Percentiles rank a stretch among this genome's conserved stretches.
phyloP scores from a whole-genome alignment of 1,284 basidiomycete genomes.

The Trichosporon asahii region DNA sequence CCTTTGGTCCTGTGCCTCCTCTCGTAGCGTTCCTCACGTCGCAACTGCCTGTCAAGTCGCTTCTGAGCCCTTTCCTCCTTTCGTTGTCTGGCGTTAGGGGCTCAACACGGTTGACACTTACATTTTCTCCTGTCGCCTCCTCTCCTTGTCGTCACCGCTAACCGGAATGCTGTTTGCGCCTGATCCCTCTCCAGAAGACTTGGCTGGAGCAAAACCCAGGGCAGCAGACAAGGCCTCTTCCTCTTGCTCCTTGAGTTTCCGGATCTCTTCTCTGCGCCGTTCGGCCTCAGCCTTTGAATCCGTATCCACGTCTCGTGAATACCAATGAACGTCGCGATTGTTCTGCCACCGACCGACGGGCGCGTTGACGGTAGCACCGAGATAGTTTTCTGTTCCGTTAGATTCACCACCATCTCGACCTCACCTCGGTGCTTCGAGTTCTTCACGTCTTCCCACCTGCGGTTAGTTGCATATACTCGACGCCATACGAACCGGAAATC shows the following conservation, averaged over 20 bases:
- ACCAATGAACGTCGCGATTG: slow-evolving; percentile 93
- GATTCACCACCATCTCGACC: slow-evolving; percentile 20
- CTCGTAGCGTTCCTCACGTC: slow-evolving; percentile 2
- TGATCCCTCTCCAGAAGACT: slow-evolving; percentile 28
- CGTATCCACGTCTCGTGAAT: slow-evolving; percentile 61
- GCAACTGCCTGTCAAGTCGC: slow-evolving; percentile 39
- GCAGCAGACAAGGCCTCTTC: slow-evolving; percentile 78
- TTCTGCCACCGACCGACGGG: slow-evolving; percentile 92
- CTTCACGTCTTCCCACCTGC: slow-evolving; percentile 81
- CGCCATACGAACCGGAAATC: slow-evolving; percentile 58
- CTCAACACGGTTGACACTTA: slow-evolving; percentile 27
- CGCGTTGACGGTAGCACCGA: slow-evolving; percentile 86
- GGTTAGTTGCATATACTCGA: slow-evolving; percentile 6
- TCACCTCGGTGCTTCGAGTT: slow-evolving; percentile 85
- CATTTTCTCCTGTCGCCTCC: slow-evolving; percentile 45
- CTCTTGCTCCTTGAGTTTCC: slow-evolving; percentile 75
- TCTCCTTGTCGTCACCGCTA: slow-evolving; percentile 43
- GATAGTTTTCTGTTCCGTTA: slow-evolving; percentile 64
- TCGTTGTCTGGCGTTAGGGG: slow-evolving; percentile 27
- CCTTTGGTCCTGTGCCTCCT: background rate
- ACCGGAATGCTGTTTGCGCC: slow-evolving; percentile 41
- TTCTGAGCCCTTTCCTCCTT: slow-evolving; percentile 47
- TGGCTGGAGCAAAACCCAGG: slow-evolving; percentile 56
- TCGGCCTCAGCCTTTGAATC: slow-evolving; percentile 53
- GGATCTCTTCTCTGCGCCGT: slow-evolving; percentile 60